A percentile compares a stretch with the other conserved stretches of the same genome.
Conservation (phyloP, 2,329 filamentous ascomycete species). For the Hirsutella minnesotensis region DNA sequence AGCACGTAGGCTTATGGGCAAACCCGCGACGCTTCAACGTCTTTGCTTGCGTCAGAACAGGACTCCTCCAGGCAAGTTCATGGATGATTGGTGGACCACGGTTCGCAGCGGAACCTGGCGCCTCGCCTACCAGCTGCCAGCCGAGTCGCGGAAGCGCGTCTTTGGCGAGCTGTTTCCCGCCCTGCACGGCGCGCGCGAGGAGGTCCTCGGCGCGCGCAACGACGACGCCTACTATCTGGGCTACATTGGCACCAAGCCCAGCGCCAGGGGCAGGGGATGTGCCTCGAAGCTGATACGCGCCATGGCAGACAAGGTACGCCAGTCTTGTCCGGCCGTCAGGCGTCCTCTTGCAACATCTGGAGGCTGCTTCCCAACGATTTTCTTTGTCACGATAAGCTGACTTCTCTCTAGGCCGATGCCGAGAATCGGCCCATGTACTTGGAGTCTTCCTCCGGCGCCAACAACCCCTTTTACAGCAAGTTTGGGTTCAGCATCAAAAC, state of each 20-base stretch:
- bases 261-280: conserved; percentile 60
- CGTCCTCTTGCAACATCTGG: too few relatives aligned
- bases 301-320: conserved; percentile 49
- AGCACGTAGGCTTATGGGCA: not conserved
- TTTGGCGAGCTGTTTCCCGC: conserved; percentile 67
- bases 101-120: conserved; percentile 69
- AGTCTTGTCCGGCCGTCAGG: not conserved
- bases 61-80: conserved; percentile 64
- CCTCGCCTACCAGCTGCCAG: conserved; percentile 60
- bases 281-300: conserved; percentile 59
- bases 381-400: too few relatives aligned
- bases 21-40: not conserved
- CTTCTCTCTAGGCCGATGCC: conserved; percentile 45
- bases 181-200: conserved; percentile 59
- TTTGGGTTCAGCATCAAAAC: conserved; percentile 59
- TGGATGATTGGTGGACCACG: conserved; percentile 61
- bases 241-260: conserved; percentile 67
- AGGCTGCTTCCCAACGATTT: not conserved
- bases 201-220: conserved; percentile 56
- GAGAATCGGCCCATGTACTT: conserved; percentile 62
- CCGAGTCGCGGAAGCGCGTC: conserved; percentile 62
- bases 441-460: conserved; percentile 60
- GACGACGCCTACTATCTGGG: conserved; percentile 68
- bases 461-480: conserved; percentile 61
- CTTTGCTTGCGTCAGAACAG: conserved; percentile 23